Conservation (phyloP, 345 rosid genomes). For the Heritiera fomes region DNA sequence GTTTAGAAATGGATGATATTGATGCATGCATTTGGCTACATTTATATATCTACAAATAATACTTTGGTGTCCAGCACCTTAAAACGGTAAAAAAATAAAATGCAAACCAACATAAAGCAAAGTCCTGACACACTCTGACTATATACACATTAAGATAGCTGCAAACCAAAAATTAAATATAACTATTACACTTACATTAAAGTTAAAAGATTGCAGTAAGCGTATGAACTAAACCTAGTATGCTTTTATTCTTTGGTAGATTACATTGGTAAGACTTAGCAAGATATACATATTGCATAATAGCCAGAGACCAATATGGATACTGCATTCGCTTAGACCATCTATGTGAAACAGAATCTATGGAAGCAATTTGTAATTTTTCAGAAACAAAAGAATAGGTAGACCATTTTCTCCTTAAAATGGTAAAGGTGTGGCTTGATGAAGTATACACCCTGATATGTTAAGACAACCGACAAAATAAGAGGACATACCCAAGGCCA, state of each 20-base stretch:
- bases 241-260: not conserved
- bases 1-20: not conserved
- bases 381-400: not conserved
- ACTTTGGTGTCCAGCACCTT: not conserved
- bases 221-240: not conserved
- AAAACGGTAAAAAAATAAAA: not conserved
- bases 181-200: not conserved
- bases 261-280: not conserved
- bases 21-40: not conserved
- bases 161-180: not conserved
- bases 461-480: not conserved
- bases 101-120: slow-evolving; percentile 3
- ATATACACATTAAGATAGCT: not conserved
- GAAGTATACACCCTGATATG: not conserved
- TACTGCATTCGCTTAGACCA: not conserved
- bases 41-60: not conserved
- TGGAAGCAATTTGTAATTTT: not conserved
- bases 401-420: not conserved
- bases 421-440: not conserved
- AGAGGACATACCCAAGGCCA: slow-evolving; percentile 59
- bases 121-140: not conserved
- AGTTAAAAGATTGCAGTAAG: not conserved
- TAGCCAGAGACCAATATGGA: not conserved
- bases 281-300: not conserved
- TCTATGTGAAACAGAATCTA: not conserved